Conservation (phyloP, 2,329 filamentous ascomycete genomes). For the Exophiala viscosa region DNA sequence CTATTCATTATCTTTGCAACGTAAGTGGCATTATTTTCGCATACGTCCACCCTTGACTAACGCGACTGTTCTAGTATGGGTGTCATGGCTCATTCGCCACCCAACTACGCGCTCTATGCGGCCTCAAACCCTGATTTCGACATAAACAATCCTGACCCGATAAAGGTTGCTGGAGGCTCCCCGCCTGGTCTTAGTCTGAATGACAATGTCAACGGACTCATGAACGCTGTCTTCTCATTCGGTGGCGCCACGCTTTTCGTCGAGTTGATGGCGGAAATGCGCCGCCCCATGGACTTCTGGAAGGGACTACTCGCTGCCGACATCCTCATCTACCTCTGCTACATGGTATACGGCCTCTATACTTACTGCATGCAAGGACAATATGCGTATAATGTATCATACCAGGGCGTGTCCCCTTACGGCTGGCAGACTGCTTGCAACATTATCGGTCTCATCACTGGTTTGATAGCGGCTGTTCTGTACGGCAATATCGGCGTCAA, state of each 20-base stretch:
- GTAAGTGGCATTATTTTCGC: not conserved
- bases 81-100: slow-evolving; percentile 47
- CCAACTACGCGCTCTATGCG: slow-evolving; percentile 45
- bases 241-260: slow-evolving; percentile 58
- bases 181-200: slow-evolving; percentile 39
- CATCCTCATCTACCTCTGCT: slow-evolving; percentile 47
- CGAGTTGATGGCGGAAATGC: slow-evolving; percentile 56
- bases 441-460: slow-evolving; percentile 38
- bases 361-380: slow-evolving; percentile 49
- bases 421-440: slow-evolving; percentile 42
- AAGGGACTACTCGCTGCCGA: slow-evolving; percentile 46
- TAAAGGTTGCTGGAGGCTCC: slow-evolving; percentile 21
- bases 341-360: slow-evolving; percentile 48
- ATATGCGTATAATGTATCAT: slow-evolving; percentile 40
- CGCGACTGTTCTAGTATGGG: slow-evolving; percentile 40
- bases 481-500: slow-evolving; percentile 44
- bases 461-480: slow-evolving; percentile 37
- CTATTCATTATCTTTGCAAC: slow-evolving; percentile 54
- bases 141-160: slow-evolving; percentile 42
- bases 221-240: slow-evolving; percentile 56
- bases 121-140: slow-evolving; percentile 36
- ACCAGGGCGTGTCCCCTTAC: slow-evolving; percentile 41
- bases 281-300: slow-evolving; percentile 48
- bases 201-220: slow-evolving; percentile 50
- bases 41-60: not conserved